A percentile compares a stretch with the other conserved stretches of the same genome.
Conservation (phyloP, 176 grass and related monocot genomes). For the Raddia guianensis region DNA sequence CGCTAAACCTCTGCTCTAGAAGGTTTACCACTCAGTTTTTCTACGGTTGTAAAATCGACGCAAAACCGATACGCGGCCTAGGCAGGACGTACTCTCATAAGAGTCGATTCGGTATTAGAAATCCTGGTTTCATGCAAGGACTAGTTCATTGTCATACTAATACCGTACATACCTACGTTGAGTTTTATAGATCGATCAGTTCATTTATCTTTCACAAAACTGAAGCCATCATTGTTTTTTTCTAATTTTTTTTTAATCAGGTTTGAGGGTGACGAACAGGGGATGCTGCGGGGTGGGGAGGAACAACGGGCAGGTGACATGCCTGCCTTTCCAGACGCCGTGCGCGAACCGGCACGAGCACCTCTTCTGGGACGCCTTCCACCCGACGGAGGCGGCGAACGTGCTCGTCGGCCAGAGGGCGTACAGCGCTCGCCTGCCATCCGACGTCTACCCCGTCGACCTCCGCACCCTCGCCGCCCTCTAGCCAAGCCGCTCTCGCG, state of each 20-base stretch:
- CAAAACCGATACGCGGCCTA: too few relatives aligned
- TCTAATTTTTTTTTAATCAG: conserved; percentile 35
- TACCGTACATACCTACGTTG: too few relatives aligned
- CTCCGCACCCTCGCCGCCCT: conserved; percentile 50
- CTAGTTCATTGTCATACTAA: too few relatives aligned
- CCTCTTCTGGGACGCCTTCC: conserved; percentile 98
- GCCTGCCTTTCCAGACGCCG: conserved; percentile 78
- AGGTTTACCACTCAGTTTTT: too few relatives aligned
- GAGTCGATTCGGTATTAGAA: too few relatives aligned
- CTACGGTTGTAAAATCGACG: too few relatives aligned
- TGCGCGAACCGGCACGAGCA: conserved; percentile 71
- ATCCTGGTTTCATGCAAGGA: too few relatives aligned
- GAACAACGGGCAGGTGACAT: conserved; percentile 98
- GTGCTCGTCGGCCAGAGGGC: conserved; percentile 63
- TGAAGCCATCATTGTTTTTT: too few relatives aligned
- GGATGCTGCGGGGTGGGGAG: conserved; percentile 85
- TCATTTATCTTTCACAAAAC: too few relatives aligned
- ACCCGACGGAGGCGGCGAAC: conserved; percentile 81
- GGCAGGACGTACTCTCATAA: too few relatives aligned
- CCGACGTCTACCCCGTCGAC: conserved; percentile 78
- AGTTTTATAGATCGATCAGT: too few relatives aligned
- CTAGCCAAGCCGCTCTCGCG: conserved; percentile 12
- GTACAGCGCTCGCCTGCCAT: conserved; percentile 55
- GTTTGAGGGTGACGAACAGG: conserved; percentile 61
- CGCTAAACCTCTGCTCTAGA: too few relatives aligned